Evolutionary conservation across 2,329 filamentous ascomycete genomes (phyloP).

Genomic region (Fulvia fulva): DNA sequence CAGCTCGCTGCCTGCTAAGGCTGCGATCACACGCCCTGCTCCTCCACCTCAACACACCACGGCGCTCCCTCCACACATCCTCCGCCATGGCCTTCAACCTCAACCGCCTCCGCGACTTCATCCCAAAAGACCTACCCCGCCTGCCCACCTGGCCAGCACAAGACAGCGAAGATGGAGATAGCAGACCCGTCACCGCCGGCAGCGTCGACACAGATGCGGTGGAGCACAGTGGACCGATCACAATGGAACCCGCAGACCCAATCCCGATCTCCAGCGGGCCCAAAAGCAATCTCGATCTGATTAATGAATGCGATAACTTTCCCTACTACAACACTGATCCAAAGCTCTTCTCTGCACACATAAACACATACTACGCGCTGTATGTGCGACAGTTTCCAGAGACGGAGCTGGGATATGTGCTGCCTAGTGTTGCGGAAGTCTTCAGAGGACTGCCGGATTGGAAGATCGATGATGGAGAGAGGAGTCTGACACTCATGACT

Average conservation of each 20-base stretch:
- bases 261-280: slow-evolving; percentile 29
- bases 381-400: slow-evolving; percentile 64
- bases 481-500: slow-evolving; percentile 58
- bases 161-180: slow-evolving; percentile 16
- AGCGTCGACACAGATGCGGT: slow-evolving; percentile 20
- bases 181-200: slow-evolving; percentile 13
- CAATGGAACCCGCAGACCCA: slow-evolving; percentile 27
- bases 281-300: slow-evolving; percentile 51
- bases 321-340: slow-evolving; percentile 66
- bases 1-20: background rate
- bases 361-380: slow-evolving; percentile 55
- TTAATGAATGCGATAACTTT: slow-evolving; percentile 62
- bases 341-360: slow-evolving; percentile 48
- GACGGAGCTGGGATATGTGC: slow-evolving; percentile 56
- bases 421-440: slow-evolving; percentile 57
- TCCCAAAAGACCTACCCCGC: slow-evolving; percentile 31
- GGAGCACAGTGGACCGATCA: slow-evolving; percentile 14
- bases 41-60: background rate
- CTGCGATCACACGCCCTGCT: background rate
- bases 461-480: slow-evolving; percentile 54
- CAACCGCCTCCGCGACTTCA: slow-evolving; percentile 28
- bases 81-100: slow-evolving; percentile 29
- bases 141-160: slow-evolving; percentile 27
- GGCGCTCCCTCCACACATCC: background rate
- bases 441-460: slow-evolving; percentile 57